Base-by-base conservation (phyloP, 129 eudicot species). In the Tanacetum coccineum region DNA sequence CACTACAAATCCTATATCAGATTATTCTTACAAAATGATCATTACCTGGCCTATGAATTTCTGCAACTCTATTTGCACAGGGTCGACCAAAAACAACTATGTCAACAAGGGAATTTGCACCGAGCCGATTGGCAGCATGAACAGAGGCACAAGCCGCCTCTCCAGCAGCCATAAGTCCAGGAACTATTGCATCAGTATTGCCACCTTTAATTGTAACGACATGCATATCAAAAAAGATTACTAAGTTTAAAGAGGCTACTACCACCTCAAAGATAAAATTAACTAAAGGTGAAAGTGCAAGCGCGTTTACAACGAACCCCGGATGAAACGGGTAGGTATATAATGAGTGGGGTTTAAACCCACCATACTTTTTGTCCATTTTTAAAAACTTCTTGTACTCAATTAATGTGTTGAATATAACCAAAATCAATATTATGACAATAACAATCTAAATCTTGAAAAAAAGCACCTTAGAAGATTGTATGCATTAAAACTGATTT, bases 61-160 rank as follows among this genome's bases (percentile, higher is more conserved):
- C 90, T 18, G 96, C 96, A 67, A 88, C 95, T 76, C 96, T 85
- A 70, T 93, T 93, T 59, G 98, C 98, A 84, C 96, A 93, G 52
- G 98, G 96, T 67, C 98, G 84, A 8, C 96, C 98, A 49, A 93
- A 93, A 59, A 88, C 98, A 78, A 86, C 98, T 72, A 93, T 93
- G 74, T 86, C 98, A 47, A 93, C 95, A 79, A 93, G 98, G 52
- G 95, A 88, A 76, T 88, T 93, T 26, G 98, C 96, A 74, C 96
- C 96, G 44, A 93, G 96, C 17, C 96, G 86, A 81, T 93, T 93
- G 62, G 95, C 96, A 62, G 96, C 98, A 59, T 93, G 98, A 79
- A 93, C 98, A 66, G 96, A 93, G 21, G 98, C 98, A 81, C 98
- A 88, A 13, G 98, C 92, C 74, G 98, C 98, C 80, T 93, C 98